Percentiles rank a stretch among this genome's conserved stretches.
phyloP scores from a whole-genome alignment of 176 grass and related monocot species.

The Hordeum marinum region DNA sequence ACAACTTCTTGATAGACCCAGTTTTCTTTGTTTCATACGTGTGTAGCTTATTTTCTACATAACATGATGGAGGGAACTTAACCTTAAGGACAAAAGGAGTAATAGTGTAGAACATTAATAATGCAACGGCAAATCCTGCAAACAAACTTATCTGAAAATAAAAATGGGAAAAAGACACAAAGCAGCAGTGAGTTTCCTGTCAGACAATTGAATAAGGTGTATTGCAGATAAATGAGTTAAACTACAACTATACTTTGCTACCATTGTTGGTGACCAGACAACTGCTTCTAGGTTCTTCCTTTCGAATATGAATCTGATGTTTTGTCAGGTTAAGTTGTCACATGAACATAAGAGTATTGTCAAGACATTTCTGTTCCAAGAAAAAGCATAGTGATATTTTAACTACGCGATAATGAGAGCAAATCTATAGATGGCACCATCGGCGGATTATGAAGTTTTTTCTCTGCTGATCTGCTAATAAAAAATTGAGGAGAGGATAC shows the following conservation, averaged over 20 bases:
- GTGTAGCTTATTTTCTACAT: neutral
- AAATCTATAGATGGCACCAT: neutral
- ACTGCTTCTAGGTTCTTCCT: slow-evolving; percentile 44
- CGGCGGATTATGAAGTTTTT: neutral
- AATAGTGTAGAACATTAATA: slow-evolving; percentile 32
- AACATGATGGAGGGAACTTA: neutral
- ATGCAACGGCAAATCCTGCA: slow-evolving; percentile 30
- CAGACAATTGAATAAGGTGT: neutral
- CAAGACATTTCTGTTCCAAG: neutral
- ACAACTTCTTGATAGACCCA: neutral
- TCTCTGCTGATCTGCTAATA: neutral
- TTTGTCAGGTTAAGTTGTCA: slow-evolving; percentile 15
- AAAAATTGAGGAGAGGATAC: slow-evolving; percentile 42
- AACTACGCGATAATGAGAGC: neutral
- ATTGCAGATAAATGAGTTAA: neutral
- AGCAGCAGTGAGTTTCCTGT: neutral
- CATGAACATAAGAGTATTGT: neutral
- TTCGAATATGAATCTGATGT: slow-evolving; percentile 44
- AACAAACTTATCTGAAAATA: slow-evolving; percentile 40
- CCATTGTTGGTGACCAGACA: slow-evolving; percentile 50
- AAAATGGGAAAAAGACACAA: neutral
- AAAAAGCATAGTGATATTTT: neutral
- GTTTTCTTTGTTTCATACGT: neutral
- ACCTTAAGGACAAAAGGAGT: slow-evolving; percentile 53
- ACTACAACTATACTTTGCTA: neutral